Base-by-base conservation (phyloP, 192 early-diverging fungal genomes). In the Entomortierella beljakovae region DNA sequence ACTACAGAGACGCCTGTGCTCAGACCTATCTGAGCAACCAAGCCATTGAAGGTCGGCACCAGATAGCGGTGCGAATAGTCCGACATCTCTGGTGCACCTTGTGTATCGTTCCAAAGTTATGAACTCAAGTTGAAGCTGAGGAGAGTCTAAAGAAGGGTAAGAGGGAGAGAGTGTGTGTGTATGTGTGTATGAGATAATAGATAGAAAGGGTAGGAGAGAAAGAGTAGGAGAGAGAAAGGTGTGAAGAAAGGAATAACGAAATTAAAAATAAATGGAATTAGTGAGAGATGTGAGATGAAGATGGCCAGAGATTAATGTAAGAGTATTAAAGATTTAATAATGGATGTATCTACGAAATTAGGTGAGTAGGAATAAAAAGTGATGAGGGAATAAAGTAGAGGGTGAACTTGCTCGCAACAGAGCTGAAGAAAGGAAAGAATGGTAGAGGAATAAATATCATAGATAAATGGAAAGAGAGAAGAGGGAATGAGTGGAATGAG, bases 1-100 rank as follows among this genome's bases (percentile, higher is more conserved):
- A 70, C 70, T 5, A 79, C 40, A 0, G 81, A 83, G 23, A 89
- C 76, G n/a, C 73, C 66, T 32, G 80, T 60, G 1, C 83, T 81
- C 46, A 89, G 84, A 23, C 86, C 85, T 56, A 89, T 68, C 56
- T 85, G 85, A 16, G 87, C 81, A 2, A 82, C 80, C 53, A 89
- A 57, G 6, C 87, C 87, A 28, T 86, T 70, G 57, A 84, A 80
- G 28, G 85, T 84, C 42, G 85, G 84, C 54, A 77, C 74, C 46
- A 77, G 34, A 46, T 58, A 77, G 34, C 74, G 74, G 54, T 42
- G 32, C 0, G 26, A 35, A 48, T 53, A 53, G 22, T 77, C 59
- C 48, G 74, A 68, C 74, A 77, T 77, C 42, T 54, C 48, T 38
- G 42, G 37, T 55, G 50, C 52, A 32, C 49, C 37, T 13, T 38